These are phyloP conservation scores for Pleurotus giganteus DNA, from an alignment of 768 basidiomycete genomes.

Conservation along the genomic window DNA sequence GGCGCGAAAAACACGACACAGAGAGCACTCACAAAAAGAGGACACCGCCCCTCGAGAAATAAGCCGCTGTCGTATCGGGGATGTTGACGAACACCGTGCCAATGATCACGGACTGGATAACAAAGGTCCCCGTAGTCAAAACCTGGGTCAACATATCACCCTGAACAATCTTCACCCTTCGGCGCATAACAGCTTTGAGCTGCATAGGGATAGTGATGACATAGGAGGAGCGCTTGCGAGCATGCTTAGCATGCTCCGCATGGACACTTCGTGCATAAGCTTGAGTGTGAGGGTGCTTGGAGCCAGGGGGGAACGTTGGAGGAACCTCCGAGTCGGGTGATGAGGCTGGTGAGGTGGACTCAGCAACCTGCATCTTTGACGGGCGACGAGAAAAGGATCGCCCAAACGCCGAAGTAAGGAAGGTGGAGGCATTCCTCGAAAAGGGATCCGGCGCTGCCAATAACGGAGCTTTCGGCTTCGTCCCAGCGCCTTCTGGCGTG, in stretches of 20 bases:
- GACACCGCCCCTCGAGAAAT: slow-evolving; percentile 70
- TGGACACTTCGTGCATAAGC: slow-evolving; percentile 44
- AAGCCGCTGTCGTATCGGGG: slow-evolving; percentile 51
- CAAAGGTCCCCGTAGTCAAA: slow-evolving; percentile 26
- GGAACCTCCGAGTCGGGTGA: no score
- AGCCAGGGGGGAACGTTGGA: slow-evolving; percentile 3
- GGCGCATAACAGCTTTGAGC: slow-evolving; percentile 38
- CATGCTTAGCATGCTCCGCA: slow-evolving; percentile 51
- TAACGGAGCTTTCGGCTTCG: not conserved
- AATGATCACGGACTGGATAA: slow-evolving; percentile 40
- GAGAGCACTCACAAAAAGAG: slow-evolving; percentile 57
- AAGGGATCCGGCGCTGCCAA: not conserved
- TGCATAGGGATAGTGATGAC: slow-evolving; percentile 41
- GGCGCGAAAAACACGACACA: not conserved
- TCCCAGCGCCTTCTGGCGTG: not conserved
- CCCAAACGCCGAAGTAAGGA: not conserved
- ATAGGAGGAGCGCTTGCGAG: slow-evolving; percentile 29
- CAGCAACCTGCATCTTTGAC: not conserved
- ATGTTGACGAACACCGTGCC: slow-evolving; percentile 63
- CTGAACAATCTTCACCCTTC: slow-evolving; percentile 40
- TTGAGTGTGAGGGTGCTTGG: slow-evolving; percentile 12
- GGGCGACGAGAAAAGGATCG: not conserved
- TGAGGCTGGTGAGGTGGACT: not conserved
- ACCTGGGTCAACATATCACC: slow-evolving; percentile 30
- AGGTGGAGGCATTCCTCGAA: not conserved